Conservation (phyloP, 2,329 filamentous ascomycete species). For the Hysterium pulicare region DNA sequence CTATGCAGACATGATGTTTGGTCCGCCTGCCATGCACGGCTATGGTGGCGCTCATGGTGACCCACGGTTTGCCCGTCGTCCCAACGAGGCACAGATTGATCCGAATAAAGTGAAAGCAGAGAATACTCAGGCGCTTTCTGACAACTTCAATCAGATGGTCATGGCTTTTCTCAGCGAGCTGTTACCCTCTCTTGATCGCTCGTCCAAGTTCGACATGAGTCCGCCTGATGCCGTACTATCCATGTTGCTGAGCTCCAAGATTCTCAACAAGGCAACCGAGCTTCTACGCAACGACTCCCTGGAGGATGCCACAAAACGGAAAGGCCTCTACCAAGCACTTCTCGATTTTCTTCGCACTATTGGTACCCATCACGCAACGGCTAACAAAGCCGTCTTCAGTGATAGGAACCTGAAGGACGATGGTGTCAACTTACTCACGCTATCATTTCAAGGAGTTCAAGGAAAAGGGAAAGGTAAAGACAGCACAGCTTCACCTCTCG, state of each 20-base stretch:
- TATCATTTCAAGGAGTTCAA: constrained; percentile 24
- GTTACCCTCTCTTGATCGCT: constrained; percentile 19
- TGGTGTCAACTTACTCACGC: constrained; percentile 33
- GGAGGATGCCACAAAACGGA: constrained; percentile 33
- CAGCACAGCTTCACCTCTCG: constrained; percentile 21
- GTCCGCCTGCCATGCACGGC: no score
- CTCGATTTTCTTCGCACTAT: constrained; percentile 41
- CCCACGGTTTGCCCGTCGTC: constrained; percentile 13
- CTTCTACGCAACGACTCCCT: constrained; percentile 42
- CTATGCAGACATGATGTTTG: neutral
- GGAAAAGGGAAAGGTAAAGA: constrained; percentile 1
- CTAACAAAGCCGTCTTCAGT: constrained; percentile 26
- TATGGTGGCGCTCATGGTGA: no score
- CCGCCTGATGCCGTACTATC: constrained; percentile 26
- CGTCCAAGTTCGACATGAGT: constrained; percentile 24
- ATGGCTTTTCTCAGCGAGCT: constrained; percentile 20
- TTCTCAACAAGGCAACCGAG: constrained; percentile 38
- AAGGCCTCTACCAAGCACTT: constrained; percentile 36
- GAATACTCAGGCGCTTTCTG: constrained; percentile 9
- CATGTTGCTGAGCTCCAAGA: constrained; percentile 35
- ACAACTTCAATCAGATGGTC: constrained; percentile 11
- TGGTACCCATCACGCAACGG: constrained; percentile 27
- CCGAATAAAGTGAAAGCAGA: constrained; percentile 9
- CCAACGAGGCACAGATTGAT: neutral
- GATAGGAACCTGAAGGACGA: constrained; percentile 33